These are phyloP conservation scores for Suillus plorans DNA, from an alignment of 768 basidiomycete genomes.

Conservation along the genomic window DNA sequence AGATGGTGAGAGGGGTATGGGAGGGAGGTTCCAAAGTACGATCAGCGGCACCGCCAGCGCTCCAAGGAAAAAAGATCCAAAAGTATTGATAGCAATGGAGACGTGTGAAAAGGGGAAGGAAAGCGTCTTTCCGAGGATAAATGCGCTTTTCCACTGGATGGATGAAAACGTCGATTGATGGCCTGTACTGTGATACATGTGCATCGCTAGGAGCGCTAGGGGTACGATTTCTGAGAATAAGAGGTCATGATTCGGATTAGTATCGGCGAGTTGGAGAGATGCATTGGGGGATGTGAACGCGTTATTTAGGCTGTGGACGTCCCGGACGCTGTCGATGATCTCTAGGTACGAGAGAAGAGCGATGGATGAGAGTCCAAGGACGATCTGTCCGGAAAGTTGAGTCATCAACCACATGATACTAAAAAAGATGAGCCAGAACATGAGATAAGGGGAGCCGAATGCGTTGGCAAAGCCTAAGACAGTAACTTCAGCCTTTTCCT, in stretches of 20 bases:
- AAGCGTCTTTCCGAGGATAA: slow-evolving; percentile 71
- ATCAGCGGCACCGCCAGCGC: not conserved
- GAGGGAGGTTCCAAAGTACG: slow-evolving; percentile 77
- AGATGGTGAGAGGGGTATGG: slow-evolving; percentile 33
- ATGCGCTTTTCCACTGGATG: slow-evolving; percentile 95
- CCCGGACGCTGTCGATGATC: slow-evolving; percentile 77
- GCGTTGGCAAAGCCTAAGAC: slow-evolving; percentile 89
- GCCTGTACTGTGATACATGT: slow-evolving; percentile 85
- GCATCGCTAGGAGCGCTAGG: slow-evolving; percentile 72
- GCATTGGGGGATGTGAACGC: slow-evolving; percentile 51
- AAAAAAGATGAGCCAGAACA: slow-evolving; percentile 75
- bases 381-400: slow-evolving; percentile 83
- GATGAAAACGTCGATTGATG: slow-evolving; percentile 89
- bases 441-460: slow-evolving; percentile 82
- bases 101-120: slow-evolving; percentile 72
- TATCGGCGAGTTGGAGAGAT: slow-evolving; percentile 37
- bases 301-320: slow-evolving; percentile 54
- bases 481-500: slow-evolving; percentile 45
- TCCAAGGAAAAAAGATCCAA: slow-evolving; percentile 40
- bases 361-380: slow-evolving; percentile 60
- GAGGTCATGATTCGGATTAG: slow-evolving; percentile 34
- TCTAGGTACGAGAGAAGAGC: slow-evolving; percentile 80
- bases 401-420: slow-evolving; percentile 51
- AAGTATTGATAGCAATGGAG: slow-evolving; percentile 74
- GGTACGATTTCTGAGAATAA: slow-evolving; percentile 70